These are phyloP conservation scores for Dendryphion nanum DNA, from an alignment of 2,329 filamentous ascomycete species.

Conservation along the genomic window DNA sequence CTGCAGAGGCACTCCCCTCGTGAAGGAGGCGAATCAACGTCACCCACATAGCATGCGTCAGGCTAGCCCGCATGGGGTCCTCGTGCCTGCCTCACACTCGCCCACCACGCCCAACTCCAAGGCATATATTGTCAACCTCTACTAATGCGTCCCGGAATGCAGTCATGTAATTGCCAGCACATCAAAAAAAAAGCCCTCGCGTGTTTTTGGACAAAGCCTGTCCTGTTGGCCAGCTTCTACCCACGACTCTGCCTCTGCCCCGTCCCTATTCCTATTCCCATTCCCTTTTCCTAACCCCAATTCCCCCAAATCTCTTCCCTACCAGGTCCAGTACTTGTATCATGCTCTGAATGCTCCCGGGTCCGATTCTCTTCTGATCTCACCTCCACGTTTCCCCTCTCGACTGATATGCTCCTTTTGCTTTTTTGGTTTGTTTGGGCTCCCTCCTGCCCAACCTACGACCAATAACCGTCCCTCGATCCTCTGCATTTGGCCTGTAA, in stretches of 20 bases:
- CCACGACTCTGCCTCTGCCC: no score
- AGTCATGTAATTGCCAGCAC: conserved; percentile 40
- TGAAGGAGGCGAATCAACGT: conserved; percentile 34
- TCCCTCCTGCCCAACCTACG: conserved; percentile 8
- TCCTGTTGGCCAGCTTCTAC: conserved; percentile 22
- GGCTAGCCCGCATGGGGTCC: conserved; percentile 35
- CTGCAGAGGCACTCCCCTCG: conserved; percentile 25
- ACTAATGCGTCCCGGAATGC: conserved; percentile 39
- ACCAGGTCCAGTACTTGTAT: conserved; percentile 33
- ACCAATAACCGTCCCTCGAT: conserved; percentile 17
- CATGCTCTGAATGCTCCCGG: conserved; percentile 26
- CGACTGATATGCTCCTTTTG: conserved; percentile 29
- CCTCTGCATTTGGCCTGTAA: conserved; percentile 13
- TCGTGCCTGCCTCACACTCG: conserved; percentile 40
- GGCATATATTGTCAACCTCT: conserved; percentile 37
- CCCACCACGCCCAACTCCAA: conserved; percentile 36
- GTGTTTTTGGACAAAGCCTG: conserved; percentile 27
- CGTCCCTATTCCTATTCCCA: no score
- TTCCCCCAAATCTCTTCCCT: conserved; percentile 3
- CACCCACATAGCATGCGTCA: conserved; percentile 39
- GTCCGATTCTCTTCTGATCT: conserved; percentile 22
- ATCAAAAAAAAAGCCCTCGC: conserved; percentile 39
- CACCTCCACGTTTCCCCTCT: conserved; percentile 21
- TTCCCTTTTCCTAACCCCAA: no score
- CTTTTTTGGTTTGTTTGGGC: conserved; percentile 24